These are phyloP conservation scores for Talaromyces borbonicus DNA, from an alignment of 495 filamentous ascomycete species.

Conservation along the genomic window DNA sequence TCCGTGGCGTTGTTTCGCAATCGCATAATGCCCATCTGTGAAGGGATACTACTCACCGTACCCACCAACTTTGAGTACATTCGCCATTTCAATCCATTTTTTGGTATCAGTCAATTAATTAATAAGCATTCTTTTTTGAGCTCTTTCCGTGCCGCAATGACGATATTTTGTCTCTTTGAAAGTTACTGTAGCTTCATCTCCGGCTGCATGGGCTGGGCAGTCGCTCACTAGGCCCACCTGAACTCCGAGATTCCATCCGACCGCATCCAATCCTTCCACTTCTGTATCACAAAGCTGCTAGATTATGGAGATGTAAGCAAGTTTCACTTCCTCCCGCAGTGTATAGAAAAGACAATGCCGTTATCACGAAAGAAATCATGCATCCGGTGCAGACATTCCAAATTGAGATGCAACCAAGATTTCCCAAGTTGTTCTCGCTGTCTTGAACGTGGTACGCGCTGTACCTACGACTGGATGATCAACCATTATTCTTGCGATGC, in stretches of 20 bases:
- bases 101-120: too few species aligned
- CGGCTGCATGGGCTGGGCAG: background rate
- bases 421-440: slow-evolving; percentile 5
- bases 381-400: slow-evolving; percentile 7
- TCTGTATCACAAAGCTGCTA: background rate
- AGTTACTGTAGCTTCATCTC: too few species aligned
- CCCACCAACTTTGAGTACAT: too few species aligned
- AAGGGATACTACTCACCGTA: too few species aligned
- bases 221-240: background rate
- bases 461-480: slow-evolving; percentile 4
- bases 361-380: slow-evolving; percentile 6
- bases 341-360: background rate
- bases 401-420: slow-evolving; percentile 3
- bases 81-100: too few species aligned
- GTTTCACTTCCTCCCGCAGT: background rate
- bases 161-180: too few species aligned
- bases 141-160: too few species aligned
- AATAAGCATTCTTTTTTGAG: too few species aligned
- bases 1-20: too few species aligned
- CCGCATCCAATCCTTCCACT: background rate
- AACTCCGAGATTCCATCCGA: slow-evolving; percentile 6
- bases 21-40: too few species aligned
- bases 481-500: background rate
- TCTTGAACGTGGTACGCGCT: background rate
- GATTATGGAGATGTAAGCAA: background rate